Evolutionary conservation across 306 rosid genomes (phyloP).

Genomic region (Senna tora): DNA sequence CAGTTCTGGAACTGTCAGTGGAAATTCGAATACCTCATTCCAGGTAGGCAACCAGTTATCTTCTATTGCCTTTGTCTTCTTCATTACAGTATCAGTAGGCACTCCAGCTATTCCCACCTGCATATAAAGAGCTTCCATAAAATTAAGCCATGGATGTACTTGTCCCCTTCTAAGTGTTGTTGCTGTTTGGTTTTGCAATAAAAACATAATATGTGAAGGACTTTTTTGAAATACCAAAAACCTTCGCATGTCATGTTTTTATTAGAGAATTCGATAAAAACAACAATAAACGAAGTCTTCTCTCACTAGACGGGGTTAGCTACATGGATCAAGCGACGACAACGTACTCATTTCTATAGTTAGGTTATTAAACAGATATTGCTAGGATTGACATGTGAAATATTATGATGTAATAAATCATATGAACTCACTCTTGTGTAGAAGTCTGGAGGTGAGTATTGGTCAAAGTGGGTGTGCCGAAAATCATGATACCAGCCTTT

Average conservation of each 20-base stretch:
- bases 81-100: conserved; percentile 70
- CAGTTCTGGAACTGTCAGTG: conserved; percentile 75
- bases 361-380: too few relatives aligned
- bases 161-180: too few relatives aligned
- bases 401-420: conserved; percentile 21
- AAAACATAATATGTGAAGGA: too few relatives aligned
- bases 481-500: conserved; percentile 98
- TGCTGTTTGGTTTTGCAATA: too few relatives aligned
- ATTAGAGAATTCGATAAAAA: too few relatives aligned
- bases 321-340: too few relatives aligned
- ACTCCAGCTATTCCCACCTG: conserved; percentile 99
- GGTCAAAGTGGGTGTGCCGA: conserved; percentile 79
- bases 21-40: conserved; percentile 81
- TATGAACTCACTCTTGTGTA: conserved; percentile 78
- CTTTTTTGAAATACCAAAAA: too few relatives aligned
- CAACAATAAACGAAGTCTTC: too few relatives aligned
- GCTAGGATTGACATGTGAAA: conserved; percentile 1
- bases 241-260: too few relatives aligned
- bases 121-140: conserved; percentile 21
- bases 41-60: conserved; percentile 90
- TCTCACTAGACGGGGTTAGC: too few relatives aligned
- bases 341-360: too few relatives aligned
- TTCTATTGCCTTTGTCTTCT: conserved; percentile 75
- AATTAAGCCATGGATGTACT: too few relatives aligned
- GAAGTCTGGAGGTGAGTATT: conserved; percentile 95